These are phyloP conservation scores for Magnolia sinica DNA, from an alignment of 164 flowering plant species.

Conservation along the genomic window DNA sequence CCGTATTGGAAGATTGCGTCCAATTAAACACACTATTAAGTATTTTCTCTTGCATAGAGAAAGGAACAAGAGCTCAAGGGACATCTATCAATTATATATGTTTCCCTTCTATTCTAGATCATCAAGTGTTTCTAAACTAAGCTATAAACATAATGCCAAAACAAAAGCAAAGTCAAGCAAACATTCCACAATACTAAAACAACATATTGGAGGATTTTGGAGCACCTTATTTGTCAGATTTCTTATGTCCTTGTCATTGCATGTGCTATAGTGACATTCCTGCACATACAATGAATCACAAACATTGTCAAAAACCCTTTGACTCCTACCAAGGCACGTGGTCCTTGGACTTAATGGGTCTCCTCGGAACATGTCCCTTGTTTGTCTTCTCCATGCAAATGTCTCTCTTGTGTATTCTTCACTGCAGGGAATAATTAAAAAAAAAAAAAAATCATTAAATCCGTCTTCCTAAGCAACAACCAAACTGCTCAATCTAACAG, in stretches of 20 bases:
- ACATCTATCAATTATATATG: not conserved
- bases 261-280: slow-evolving; percentile 34
- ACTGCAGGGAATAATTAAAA: slow-evolving; percentile 30
- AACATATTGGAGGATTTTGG: not conserved
- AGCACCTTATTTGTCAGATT: slow-evolving; percentile 55
- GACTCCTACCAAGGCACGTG: slow-evolving; percentile 35
- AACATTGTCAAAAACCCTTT: slow-evolving; percentile 7
- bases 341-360: slow-evolving; percentile 37
- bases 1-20: not conserved
- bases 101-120: not conserved
- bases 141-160: not conserved
- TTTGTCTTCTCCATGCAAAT: slow-evolving; percentile 55
- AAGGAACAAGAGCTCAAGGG: not conserved
- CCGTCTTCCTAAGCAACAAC: not conserved
- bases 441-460: slow-evolving; percentile 5
- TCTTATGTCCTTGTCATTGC: slow-evolving; percentile 31
- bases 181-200: slow-evolving; percentile 2
- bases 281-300: slow-evolving; percentile 32
- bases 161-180: not conserved
- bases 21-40: not conserved
- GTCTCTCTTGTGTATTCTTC: slow-evolving; percentile 53
- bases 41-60: not conserved
- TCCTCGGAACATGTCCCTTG: slow-evolving; percentile 32
- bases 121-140: not conserved
- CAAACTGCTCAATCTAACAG: not conserved